Percentiles rank a stretch among this genome's conserved stretches.
These are phyloP conservation scores for Moricandia arvensis DNA, from an alignment of 345 rosid genomes.

Conservation along the genomic window DNA sequence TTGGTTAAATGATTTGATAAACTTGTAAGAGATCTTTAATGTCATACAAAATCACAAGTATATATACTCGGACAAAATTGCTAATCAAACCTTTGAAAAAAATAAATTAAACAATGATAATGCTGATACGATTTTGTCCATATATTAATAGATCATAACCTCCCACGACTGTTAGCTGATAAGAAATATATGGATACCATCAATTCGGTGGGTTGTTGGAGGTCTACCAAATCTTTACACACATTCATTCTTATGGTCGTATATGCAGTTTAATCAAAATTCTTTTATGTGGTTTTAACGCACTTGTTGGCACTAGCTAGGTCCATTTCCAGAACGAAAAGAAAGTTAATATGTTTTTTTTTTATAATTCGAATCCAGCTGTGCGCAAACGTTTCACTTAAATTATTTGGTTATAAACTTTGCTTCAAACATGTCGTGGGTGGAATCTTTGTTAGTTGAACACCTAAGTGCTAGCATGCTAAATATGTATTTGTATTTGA, in stretches of 20 bases:
- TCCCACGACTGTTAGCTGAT: conserved; percentile 29
- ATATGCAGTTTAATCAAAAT: conserved; percentile 13
- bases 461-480: background rate
- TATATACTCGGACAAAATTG: conserved; percentile 7
- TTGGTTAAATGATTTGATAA: background rate
- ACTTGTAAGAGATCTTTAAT: conserved; percentile 7
- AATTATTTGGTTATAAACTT: background rate
- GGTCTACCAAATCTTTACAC: conserved; percentile 16
- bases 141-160: conserved; percentile 16
- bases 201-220: conserved; percentile 13
- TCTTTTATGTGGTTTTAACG: background rate
- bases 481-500: background rate
- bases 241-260: conserved; percentile 21
- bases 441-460: background rate
- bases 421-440: background rate
- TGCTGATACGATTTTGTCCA: conserved; percentile 12
- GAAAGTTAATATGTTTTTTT: background rate
- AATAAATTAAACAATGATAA: background rate
- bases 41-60: conserved; percentile 20
- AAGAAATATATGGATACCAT: conserved; percentile 35
- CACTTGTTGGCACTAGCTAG: background rate
- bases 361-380: background rate
- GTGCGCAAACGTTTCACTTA: background rate
- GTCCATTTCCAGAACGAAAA: conserved; percentile 1
- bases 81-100: background rate